phyloP scores from a whole-genome alignment of 305 asterid genomes.

The Rubia balearica region DNA sequence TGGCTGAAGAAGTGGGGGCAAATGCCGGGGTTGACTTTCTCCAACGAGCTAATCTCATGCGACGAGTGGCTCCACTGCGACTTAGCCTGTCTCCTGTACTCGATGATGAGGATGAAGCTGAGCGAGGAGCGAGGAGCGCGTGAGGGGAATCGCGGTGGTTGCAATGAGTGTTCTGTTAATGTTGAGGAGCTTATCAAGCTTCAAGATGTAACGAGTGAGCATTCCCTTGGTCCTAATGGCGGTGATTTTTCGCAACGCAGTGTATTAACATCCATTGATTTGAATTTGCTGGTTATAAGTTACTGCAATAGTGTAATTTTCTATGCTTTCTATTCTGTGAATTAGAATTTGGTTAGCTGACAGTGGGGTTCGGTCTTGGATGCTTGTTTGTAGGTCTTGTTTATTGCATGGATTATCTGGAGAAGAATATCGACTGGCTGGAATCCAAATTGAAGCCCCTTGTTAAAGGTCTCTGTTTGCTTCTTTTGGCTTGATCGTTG shows the following conservation, averaged over 20 bases:
- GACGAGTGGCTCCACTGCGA: no score
- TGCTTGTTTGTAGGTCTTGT: slow-evolving; percentile 55
- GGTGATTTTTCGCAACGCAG: slow-evolving; percentile 38
- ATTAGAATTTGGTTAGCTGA: slow-evolving; percentile 2
- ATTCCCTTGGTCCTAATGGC: slow-evolving; percentile 98
- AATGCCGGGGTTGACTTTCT: no score
- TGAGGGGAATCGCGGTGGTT: no score
- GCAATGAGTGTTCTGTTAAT: slow-evolving; percentile 87
- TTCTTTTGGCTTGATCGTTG: slow-evolving; percentile 14
- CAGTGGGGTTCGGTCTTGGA: background rate
- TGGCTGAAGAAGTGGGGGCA: no score
- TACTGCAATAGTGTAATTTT: background rate
- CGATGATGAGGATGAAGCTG: no score
- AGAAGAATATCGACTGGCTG: slow-evolving; percentile 91
- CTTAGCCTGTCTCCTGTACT: no score
- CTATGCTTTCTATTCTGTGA: background rate
- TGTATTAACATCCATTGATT: background rate
- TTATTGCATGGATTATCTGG: slow-evolving; percentile 96
- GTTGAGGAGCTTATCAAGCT: slow-evolving; percentile 89
- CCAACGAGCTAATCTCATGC: no score
- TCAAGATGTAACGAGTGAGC: slow-evolving; percentile 85
- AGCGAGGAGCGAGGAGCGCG: no score
- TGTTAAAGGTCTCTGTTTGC: slow-evolving; percentile 53
- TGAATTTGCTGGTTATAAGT: background rate
- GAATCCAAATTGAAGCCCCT: slow-evolving; percentile 79